phyloP scores from a whole-genome alignment of 83 land plant species.

The Picea abies region DNA sequence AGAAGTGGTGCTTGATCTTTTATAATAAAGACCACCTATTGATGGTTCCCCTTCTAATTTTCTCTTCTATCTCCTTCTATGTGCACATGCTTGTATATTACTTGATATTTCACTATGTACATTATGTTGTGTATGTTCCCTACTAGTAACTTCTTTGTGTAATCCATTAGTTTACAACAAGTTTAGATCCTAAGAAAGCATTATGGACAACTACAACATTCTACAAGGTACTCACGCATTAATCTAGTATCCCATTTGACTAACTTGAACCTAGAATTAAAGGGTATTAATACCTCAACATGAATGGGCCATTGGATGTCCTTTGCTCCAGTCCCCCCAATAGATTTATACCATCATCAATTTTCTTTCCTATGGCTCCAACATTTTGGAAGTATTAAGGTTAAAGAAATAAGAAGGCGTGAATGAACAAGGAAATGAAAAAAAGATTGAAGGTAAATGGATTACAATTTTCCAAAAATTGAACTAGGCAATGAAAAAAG shows the following conservation, averaged over 20 bases:
- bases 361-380: slow-evolving; percentile 79
- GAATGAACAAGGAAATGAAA: too few relatives aligned
- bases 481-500: neutral
- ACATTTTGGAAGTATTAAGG: slow-evolving; percentile 52
- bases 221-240: too few relatives aligned
- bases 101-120: too few relatives aligned
- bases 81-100: too few relatives aligned
- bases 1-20: too few relatives aligned
- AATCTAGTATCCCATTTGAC: neutral
- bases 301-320: slow-evolving; percentile 82
- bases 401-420: neutral
- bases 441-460: neutral
- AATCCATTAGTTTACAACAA: too few relatives aligned
- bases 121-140: too few relatives aligned
- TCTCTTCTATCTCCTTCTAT: too few relatives aligned
- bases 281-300: slow-evolving; percentile 60
- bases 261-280: neutral
- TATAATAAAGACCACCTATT: too few relatives aligned
- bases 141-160: too few relatives aligned
- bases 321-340: slow-evolving; percentile 75
- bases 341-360: slow-evolving; percentile 83
- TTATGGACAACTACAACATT: neutral
- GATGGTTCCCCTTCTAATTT: too few relatives aligned
- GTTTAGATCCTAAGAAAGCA: neutral
- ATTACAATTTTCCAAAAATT: neutral